These are phyloP conservation scores for Dalbergia cultrata DNA, from an alignment of 306 rosid genomes.

Conservation along the genomic window DNA sequence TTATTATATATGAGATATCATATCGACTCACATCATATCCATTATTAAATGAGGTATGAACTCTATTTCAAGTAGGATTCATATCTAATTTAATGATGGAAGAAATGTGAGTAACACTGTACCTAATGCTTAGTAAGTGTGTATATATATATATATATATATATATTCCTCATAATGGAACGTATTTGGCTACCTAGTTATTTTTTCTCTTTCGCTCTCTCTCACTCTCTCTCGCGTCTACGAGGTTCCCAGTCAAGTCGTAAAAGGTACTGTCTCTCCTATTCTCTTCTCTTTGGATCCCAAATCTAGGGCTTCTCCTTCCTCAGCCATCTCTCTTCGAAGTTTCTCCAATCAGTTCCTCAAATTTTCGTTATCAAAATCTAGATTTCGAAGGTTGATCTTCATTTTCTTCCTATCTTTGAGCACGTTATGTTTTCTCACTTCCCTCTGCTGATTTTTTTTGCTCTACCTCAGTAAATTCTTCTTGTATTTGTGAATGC, in stretches of 20 bases:
- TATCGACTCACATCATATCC: too few relatives aligned
- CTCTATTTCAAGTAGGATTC: too few relatives aligned
- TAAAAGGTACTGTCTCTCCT: constrained; percentile 50
- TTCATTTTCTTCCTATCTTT: constrained; percentile 15
- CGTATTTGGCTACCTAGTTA: background rate
- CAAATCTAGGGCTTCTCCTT: constrained; percentile 75
- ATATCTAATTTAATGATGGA: too few relatives aligned
- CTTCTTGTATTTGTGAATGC: constrained; percentile 10
- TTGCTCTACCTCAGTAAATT: background rate
- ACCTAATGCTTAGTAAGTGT: too few relatives aligned
- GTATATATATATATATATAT: too few relatives aligned
- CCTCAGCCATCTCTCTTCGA: constrained; percentile 30
- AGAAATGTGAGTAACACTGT: too few relatives aligned
- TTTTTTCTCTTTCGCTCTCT: background rate
- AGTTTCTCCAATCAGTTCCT: constrained; percentile 26
- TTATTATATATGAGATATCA: too few relatives aligned
- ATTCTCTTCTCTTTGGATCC: constrained; percentile 56
- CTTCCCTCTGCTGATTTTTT: constrained; percentile 27
- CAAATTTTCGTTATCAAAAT: constrained; percentile 26
- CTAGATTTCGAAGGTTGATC: constrained; percentile 3
- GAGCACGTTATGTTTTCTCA: constrained; percentile 21
- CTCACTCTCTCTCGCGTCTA: constrained; percentile 55
- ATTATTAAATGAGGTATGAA: too few relatives aligned
- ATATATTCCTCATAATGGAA: too few relatives aligned
- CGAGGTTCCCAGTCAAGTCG: constrained; percentile 64